phyloP scores from a whole-genome alignment of 2,329 filamentous ascomycete genomes.

The Fusarium subtropicale region DNA sequence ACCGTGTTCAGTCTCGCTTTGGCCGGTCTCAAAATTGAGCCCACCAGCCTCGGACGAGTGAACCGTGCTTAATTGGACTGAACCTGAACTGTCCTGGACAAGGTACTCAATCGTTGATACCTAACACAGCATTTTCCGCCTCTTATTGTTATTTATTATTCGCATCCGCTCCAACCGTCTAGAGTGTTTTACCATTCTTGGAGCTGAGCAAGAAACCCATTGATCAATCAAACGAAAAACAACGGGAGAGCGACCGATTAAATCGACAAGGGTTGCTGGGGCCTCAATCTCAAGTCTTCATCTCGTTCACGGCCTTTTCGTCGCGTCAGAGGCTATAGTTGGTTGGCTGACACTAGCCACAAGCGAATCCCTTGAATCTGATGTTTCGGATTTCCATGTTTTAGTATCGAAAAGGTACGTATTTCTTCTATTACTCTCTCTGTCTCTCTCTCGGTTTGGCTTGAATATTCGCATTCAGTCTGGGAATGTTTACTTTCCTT shows the following conservation, averaged over 20 bases:
- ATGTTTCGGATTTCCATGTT: conserved; percentile 41
- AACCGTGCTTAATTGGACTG: conserved; percentile 39
- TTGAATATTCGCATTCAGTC: conserved; percentile 21
- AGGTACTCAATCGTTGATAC: conserved; percentile 5
- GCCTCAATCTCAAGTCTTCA: conserved; percentile 6
- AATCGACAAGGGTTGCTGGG: conserved; percentile 18
- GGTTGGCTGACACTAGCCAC: conserved; percentile 24
- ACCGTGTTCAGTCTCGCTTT: conserved; percentile 18
- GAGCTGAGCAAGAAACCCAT: neutral
- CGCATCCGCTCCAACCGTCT: conserved; percentile 23
- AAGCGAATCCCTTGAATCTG: conserved; percentile 33
- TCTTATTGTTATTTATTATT: conserved; percentile 20
- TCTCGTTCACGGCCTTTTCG: neutral
- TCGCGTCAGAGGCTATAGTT: conserved; percentile 33
- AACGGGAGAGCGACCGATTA: conserved; percentile 26
- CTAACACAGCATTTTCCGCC: conserved; percentile 1
- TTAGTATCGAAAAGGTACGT: conserved; percentile 37
- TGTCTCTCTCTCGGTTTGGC: conserved; percentile 1
- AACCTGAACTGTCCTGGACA: neutral
- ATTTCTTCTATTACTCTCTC: conserved; percentile 1
- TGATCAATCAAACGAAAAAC: conserved; percentile 6
- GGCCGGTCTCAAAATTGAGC: conserved; percentile 47
- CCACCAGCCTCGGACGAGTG: conserved; percentile 28
- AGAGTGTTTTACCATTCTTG: neutral
- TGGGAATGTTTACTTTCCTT: conserved; percentile 1